Percentiles rank a stretch among this genome's conserved stretches.
These are phyloP conservation scores for Magnaporthiopsis poae DNA, from an alignment of 2,329 filamentous ascomycete species.

Conservation along the genomic window DNA sequence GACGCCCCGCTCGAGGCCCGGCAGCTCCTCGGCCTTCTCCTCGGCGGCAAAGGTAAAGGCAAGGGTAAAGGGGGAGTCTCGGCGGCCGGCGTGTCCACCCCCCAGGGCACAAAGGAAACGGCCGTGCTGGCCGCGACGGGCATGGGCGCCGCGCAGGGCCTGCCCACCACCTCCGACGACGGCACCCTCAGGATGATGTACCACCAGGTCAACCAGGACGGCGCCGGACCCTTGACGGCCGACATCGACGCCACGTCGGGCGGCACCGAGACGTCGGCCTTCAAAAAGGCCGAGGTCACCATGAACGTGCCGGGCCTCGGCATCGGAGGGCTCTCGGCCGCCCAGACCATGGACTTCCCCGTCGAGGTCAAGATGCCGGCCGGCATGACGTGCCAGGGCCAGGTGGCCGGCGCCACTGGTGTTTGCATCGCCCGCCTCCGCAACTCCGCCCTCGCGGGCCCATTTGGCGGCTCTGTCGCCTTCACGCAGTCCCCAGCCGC, in stretches of 20 bases:
- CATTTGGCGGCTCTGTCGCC: conserved; percentile 57
- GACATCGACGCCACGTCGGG: conserved; percentile 53
- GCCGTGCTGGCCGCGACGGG: conserved; percentile 46
- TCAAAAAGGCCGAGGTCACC: conserved; percentile 48
- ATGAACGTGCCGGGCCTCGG: conserved; percentile 51
- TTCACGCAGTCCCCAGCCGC: conserved; percentile 52
- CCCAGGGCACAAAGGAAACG: conserved; percentile 32
- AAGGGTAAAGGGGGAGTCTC: conserved; percentile 22
- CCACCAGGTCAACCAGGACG: conserved; percentile 64
- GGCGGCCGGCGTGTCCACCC: conserved; percentile 29
- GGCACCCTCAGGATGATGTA: conserved; percentile 55
- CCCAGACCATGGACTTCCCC: conserved; percentile 54
- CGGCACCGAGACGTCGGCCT: conserved; percentile 49
- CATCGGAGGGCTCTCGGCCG: conserved; percentile 46
- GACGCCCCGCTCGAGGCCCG: conserved; percentile 9
- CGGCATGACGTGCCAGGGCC: conserved; percentile 58
- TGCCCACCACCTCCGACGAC: conserved; percentile 52
- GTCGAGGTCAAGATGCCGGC: conserved; percentile 54
- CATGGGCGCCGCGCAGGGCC: conserved; percentile 39
- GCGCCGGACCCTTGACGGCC: conserved; percentile 53
- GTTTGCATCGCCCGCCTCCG: conserved; percentile 57
- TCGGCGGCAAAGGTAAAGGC: conserved; percentile 7
- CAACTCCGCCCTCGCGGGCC: conserved; percentile 52
- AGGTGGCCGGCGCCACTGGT: conserved; percentile 46
- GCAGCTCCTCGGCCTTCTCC: conserved; percentile 11